Percentiles rank a stretch among this genome's conserved stretches.
Conservation (phyloP, 1,139 yeast species). For the Lodderomyces pseudojiufengensis region DNA sequence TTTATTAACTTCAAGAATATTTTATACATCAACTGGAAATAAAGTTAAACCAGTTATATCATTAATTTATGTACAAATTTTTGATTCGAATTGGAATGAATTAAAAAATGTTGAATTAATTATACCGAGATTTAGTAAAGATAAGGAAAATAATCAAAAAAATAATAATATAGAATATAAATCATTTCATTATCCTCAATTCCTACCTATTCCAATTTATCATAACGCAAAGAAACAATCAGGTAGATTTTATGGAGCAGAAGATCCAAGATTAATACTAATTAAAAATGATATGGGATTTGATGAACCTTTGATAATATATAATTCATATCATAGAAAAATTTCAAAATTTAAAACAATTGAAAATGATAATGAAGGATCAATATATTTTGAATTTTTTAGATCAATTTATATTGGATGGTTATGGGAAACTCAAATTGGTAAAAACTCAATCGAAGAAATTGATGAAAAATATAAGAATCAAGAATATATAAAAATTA, state of each 20-base stretch:
- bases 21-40: slow-evolving; percentile 28
- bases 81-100: slow-evolving; percentile 38
- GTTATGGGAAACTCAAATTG: slow-evolving; percentile 31
- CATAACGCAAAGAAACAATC: slow-evolving; percentile 22
- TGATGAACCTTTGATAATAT: slow-evolving; percentile 28
- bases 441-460: slow-evolving; percentile 11
- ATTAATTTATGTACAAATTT: slow-evolving; percentile 35
- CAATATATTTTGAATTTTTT: slow-evolving; percentile 15
- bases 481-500: slow-evolving; percentile 21
- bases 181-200: slow-evolving; percentile 21
- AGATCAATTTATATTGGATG: slow-evolving; percentile 35
- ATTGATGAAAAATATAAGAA: slow-evolving; percentile 15
- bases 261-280: slow-evolving; percentile 42
- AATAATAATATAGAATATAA: slow-evolving; percentile 7
- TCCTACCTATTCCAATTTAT: slow-evolving; percentile 27
- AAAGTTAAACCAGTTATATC: slow-evolving; percentile 33
- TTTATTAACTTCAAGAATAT: slow-evolving; percentile 31
- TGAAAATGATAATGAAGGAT: slow-evolving; percentile 22
- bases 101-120: slow-evolving; percentile 27
- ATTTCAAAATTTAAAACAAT: slow-evolving; percentile 8
- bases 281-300: slow-evolving; percentile 29
- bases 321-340: slow-evolving; percentile 25
- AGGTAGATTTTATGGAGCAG: slow-evolving; percentile 38
- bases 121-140: slow-evolving; percentile 27
- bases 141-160: neutral